A percentile compares a stretch with the other conserved stretches of the same genome.
phyloP scores from a whole-genome alignment of 192 early-diverging fungal genomes.

The Coemansia aciculifera region DNA sequence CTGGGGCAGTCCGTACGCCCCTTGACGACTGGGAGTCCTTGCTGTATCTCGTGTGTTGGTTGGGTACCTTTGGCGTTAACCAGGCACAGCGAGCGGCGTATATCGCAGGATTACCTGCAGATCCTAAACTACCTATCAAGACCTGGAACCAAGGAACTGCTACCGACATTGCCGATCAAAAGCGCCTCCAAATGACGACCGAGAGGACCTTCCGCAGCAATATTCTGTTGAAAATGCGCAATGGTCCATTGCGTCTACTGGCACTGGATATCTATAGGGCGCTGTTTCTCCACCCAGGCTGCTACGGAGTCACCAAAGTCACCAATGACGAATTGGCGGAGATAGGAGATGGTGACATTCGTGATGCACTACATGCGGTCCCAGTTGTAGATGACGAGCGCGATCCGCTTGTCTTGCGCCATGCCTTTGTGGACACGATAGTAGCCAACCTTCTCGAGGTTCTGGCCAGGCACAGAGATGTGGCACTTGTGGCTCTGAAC shows the following conservation, averaged over 20 bases:
- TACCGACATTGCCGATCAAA: background rate
- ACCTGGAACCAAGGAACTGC: background rate
- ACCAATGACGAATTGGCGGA: too few species aligned
- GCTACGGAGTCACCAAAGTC: background rate
- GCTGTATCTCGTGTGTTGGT: too few species aligned
- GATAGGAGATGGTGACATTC: too few species aligned
- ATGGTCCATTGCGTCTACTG: background rate
- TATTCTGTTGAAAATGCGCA: background rate
- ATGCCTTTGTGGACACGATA: background rate
- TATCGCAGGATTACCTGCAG: too few species aligned
- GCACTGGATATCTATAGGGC: background rate
- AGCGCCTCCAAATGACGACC: background rate
- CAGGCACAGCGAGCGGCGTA: too few species aligned
- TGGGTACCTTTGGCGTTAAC: too few species aligned
- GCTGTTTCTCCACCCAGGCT: background rate
- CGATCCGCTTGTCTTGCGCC: background rate
- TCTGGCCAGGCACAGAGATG: background rate
- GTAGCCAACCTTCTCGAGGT: background rate
- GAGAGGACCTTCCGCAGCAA: background rate
- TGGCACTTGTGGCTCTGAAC: background rate
- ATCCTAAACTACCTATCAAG: background rate
- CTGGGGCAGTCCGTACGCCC: background rate
- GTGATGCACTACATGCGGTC: too few species aligned
- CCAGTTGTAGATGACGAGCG: too few species aligned
- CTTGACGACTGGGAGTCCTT: conserved; percentile 22